Evolutionary conservation across 768 basidiomycete species (phyloP).

Genomic region (Coprinellus micaceus): DNA sequence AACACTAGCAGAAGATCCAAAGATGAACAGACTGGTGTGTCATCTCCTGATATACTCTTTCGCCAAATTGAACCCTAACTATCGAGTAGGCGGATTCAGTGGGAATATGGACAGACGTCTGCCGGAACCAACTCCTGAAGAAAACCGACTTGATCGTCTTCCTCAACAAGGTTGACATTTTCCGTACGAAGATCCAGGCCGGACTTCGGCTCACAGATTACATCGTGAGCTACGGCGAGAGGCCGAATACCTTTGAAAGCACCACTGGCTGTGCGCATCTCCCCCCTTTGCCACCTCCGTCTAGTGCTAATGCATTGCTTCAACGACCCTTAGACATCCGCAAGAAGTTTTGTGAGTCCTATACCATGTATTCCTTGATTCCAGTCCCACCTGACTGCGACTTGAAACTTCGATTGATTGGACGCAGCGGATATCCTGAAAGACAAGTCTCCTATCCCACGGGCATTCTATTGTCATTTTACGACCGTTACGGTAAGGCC

Average conservation of each 20-base stretch:
- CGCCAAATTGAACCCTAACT: conserved; percentile 18
- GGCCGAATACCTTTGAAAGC: conserved; percentile 67
- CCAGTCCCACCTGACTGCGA: background rate
- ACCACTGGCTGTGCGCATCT: conserved; percentile 56
- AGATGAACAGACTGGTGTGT: conserved; percentile 52
- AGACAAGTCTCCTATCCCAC: conserved; percentile 38
- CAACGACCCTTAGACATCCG: conserved; percentile 9
- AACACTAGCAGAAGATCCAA: conserved; percentile 60
- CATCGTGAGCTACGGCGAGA: conserved; percentile 67
- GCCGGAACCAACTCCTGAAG: conserved; percentile 66
- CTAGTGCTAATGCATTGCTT: conserved; percentile 34
- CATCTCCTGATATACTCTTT: background rate
- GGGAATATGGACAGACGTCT: conserved; percentile 69
- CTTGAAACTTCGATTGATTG: background rate
- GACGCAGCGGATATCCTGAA: conserved; percentile 37
- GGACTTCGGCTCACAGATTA: conserved; percentile 64
- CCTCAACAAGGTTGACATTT: conserved; percentile 79
- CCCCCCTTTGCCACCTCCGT: conserved; percentile 1
- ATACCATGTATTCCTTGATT: too few relatives aligned
- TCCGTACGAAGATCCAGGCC: conserved; percentile 59
- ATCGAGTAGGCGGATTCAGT: conserved; percentile 66
- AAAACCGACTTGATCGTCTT: conserved; percentile 74
- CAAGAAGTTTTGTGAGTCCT: conserved; percentile 42
- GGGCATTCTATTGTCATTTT: conserved; percentile 63
- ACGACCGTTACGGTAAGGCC: conserved; percentile 60